Evolutionary conservation across 2,329 filamentous ascomycete species (phyloP).

Genomic region (Alternaria sp.): DNA sequence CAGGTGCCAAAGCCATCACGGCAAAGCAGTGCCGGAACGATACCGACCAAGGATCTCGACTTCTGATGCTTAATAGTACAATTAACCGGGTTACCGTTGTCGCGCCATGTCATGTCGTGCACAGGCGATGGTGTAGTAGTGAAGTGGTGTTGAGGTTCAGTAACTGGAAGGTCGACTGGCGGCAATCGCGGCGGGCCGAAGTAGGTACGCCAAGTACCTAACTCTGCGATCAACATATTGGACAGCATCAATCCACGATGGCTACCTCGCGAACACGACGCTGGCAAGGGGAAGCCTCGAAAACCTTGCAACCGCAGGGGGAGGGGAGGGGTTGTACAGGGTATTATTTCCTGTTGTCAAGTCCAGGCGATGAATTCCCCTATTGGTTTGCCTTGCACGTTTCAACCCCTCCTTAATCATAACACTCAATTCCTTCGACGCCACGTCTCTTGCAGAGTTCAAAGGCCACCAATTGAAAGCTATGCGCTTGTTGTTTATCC

Average conservation of each 20-base stretch:
- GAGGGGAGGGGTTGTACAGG: accelerated
- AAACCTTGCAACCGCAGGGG: background rate
- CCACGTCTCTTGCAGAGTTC: background rate
- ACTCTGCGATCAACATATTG: background rate
- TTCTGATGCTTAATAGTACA: background rate
- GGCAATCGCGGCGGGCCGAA: background rate
- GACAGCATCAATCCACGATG: background rate
- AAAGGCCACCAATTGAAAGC: slow-evolving; percentile 12
- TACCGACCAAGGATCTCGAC: background rate
- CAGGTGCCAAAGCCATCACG: background rate
- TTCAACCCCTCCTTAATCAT: background rate
- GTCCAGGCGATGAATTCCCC: background rate
- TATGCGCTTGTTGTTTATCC: background rate
- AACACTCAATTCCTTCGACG: background rate
- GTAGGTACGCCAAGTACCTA: no score
- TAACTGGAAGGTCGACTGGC: background rate
- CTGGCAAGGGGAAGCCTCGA: background rate
- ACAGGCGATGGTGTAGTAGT: background rate
- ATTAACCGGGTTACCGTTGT: background rate
- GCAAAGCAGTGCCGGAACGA: background rate
- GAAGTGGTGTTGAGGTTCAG: background rate
- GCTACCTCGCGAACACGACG: background rate
- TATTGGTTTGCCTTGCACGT: slow-evolving; percentile 2
- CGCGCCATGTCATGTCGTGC: background rate
- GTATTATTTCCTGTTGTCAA: background rate